Conservation (phyloP, 2,329 filamentous ascomycete species). For the Cercospora zeae-maydis region DNA sequence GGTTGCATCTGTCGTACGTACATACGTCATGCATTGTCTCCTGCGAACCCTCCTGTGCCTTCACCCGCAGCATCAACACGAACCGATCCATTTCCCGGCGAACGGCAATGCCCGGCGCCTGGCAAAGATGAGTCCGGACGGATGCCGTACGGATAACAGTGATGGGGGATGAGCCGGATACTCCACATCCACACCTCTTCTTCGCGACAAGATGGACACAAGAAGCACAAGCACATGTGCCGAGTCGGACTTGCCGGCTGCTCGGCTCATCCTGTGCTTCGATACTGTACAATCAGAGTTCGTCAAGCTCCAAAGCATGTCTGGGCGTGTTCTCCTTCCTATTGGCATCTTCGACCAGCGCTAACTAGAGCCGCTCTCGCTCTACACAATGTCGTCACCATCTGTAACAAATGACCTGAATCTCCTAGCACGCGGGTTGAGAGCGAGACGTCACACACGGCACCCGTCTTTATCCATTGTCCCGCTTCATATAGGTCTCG, state of each 20-base stretch:
- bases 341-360: conserved; percentile 3
- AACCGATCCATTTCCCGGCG: background rate
- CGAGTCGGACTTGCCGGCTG: background rate
- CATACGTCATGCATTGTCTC: background rate
- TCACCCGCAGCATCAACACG: background rate
- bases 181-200: background rate
- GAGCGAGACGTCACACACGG: background rate
- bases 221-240: background rate
- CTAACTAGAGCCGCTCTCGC: background rate
- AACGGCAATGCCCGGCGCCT: too few relatives aligned
- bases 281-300: too few relatives aligned
- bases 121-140: background rate
- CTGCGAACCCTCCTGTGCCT: background rate
- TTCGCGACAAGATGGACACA: background rate
- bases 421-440: conserved; percentile 1
- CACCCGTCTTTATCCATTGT: background rate
- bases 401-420: background rate
- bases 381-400: conserved; percentile 13
- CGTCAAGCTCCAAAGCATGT: background rate
- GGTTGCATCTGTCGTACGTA: background rate
- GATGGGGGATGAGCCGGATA: background rate
- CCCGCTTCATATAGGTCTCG: background rate
- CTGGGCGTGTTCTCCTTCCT: background rate
- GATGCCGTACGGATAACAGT: background rate
- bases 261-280: background rate